Evolutionary conservation across 1,139 yeast species (phyloP), one percentile per base, ranked within the genome.

Genomic region (Protomyces lactucae-debilis): DNA sequence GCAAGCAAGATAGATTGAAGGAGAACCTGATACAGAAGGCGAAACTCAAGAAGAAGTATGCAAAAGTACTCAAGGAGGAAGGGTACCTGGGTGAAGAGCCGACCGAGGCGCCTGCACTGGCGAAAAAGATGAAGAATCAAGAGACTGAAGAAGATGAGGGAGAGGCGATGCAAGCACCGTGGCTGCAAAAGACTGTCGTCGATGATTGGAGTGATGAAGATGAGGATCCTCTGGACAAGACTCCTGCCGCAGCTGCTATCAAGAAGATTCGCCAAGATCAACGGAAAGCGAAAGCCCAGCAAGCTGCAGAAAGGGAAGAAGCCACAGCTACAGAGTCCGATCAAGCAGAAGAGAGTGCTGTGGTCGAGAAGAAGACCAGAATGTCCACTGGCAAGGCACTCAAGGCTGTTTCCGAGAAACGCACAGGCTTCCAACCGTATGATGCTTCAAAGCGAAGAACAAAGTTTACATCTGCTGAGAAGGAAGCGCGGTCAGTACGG

Each of bases 31-130:
- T 60, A 10, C 59, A 60, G 21, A 53, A 54, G 39, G 64, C 64
- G 32, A 60, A 54, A 25, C 36, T 60, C 16, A 60, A 60, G 55
- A 60, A 54, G 59, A 45, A 60, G 18, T 60, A 60, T 23, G 64
- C 64, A n/a, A 53, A 46, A 28, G 40, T 55, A n/a, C 43, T 60
- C 36, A 45, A 46, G 21, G 46, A 60, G 8, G 64, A 60, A 46
- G 43, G 39, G 10, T 14, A 32, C 12, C 2, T 35, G 14, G 28
- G 28, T 16, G 32, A 23, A 14, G 25, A 21, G 37, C 14, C 28
- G 10, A 12, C 45, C 32, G 10, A 16, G 21, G 37, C 12, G 16
- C 25, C 23, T 25, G 18, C 14, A 14, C 2, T 10, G 23, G 14
- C 36, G 37, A 32, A 21, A 8, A 52, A n/a, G 23, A 28, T 28